These are phyloP conservation scores for Sclerotinia borealis DNA, from an alignment of 2,329 filamentous ascomycete genomes.

Conservation along the genomic window DNA sequence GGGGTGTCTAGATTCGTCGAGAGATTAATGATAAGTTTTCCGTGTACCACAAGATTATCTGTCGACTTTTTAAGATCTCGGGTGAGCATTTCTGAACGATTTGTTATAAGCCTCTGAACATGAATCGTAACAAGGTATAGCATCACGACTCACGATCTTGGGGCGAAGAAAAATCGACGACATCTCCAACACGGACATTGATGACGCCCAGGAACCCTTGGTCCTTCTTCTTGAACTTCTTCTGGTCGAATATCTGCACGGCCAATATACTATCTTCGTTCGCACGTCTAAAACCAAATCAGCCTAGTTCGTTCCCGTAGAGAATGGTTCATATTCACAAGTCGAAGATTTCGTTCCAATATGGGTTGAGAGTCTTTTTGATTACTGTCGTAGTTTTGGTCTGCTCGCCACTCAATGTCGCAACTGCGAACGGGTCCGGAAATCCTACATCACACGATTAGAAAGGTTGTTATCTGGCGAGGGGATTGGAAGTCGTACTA, in stretches of 20 bases:
- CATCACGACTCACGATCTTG: constrained; percentile 68
- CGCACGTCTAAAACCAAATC: constrained; percentile 57
- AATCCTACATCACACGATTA: constrained; percentile 58
- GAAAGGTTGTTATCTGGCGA: neutral
- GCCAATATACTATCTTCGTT: constrained; percentile 95
- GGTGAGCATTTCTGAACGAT: constrained; percentile 79
- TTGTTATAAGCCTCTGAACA: constrained; percentile 13
- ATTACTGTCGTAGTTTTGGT: constrained; percentile 97
- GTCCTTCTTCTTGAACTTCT: constrained; percentile 99
- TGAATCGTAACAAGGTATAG: constrained; percentile 3
- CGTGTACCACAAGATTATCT: constrained; percentile 95
- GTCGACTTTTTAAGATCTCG: constrained; percentile 96
- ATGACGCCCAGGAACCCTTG: constrained; percentile 97
- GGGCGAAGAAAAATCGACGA: constrained; percentile 82
- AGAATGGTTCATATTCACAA: constrained; percentile 51
- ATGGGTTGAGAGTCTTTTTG: constrained; percentile 97
- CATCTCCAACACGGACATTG: constrained; percentile 91
- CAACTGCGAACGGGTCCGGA: constrained; percentile 95
- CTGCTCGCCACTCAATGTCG: constrained; percentile 95
- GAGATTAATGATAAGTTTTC: constrained; percentile 93
- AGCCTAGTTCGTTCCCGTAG: constrained; percentile 13
- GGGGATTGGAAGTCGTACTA: constrained; percentile 55
- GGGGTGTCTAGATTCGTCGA: constrained; percentile 81
- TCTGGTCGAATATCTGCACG: constrained; percentile 98
- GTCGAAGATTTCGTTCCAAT: constrained; percentile 99